Evolutionary conservation across 2,329 filamentous ascomycete genomes (phyloP), one percentile per base, ranked within the genome.

Genomic region (Penicillium sp.): DNA sequence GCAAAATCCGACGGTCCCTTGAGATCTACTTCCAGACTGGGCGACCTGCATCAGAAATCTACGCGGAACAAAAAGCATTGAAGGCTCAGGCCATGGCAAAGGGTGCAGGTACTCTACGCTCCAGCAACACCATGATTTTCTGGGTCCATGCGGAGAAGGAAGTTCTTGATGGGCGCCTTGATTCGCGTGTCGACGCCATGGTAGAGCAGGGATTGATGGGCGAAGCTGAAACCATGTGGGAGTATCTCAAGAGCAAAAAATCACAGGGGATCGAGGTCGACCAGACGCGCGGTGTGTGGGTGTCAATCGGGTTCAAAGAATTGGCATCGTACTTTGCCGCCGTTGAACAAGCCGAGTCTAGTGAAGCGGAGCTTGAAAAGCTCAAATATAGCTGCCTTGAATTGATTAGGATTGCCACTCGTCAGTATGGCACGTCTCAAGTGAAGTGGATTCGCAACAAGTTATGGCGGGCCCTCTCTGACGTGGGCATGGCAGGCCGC

Each of bases 221-320:
- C 2, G 88, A 91, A 73, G 85, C 88, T 0, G 69, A 79, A 39
- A 75, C 71, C 1, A 80, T 90, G 65, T 77, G 78, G 13, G 69
- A 74, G 1, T 82, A 83, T 58, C 73, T 83, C 2, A 65, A 76
- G 16, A 63, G 74, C 5, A 74, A 81, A 53, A 70, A 77, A 48
- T 70, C 76, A 0, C 67, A 77, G 1, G 88, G 86, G 0, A 73
- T 79, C 1, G 62, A 73, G 0, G 75, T 95, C 2, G 91, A 98
- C 68, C 82, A 86, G 62, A 90, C 85, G 1, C 86, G 87, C 52
- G 96, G 95, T 0, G 96, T 99, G 44, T 99, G 93, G 92, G 90
- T 96, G 52, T 95, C 93, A 1, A 99, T 99, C 60, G 95, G 95
- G 1, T 97, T 92, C 75, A 97, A 96, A 71, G 91, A 99, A 70